A percentile compares a stretch with the other conserved stretches of the same genome.
phyloP scores from a whole-genome alignment of 208 protist species.

The Tritrichomonas foetus region DNA sequence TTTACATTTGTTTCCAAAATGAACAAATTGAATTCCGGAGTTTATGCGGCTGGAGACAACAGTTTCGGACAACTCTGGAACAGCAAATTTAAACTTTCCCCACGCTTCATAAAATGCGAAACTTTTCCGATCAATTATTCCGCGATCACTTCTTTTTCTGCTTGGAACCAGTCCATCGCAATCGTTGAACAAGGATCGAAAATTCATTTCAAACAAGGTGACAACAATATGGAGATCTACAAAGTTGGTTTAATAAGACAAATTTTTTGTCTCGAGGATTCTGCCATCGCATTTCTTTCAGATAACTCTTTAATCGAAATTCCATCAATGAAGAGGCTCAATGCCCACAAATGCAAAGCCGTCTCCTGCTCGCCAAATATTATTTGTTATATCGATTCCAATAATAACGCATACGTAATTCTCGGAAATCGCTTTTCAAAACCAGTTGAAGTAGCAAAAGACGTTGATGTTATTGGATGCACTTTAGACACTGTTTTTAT shows the following conservation, averaged over 20 bases:
- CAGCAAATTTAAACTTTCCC: background rate
- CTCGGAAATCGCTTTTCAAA: background rate
- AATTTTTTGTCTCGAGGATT: background rate
- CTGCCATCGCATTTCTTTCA: background rate
- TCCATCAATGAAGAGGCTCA: background rate
- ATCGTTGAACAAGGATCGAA: background rate
- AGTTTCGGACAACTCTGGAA: background rate
- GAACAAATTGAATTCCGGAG: background rate
- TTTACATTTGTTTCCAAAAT: background rate
- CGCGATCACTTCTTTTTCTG: background rate
- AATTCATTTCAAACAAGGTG: background rate
- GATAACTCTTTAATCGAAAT: background rate
- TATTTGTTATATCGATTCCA: background rate
- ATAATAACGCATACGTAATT: background rate
- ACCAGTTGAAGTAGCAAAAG: background rate
- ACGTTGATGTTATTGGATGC: background rate
- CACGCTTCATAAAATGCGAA: background rate
- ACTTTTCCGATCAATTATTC: background rate
- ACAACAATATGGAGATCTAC: background rate
- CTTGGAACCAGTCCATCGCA: slow-evolving; percentile 2
- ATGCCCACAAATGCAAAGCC: background rate
- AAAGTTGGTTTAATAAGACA: too few relatives aligned
- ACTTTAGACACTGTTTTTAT: background rate
- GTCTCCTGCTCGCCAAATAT: background rate
- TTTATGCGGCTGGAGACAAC: background rate